phyloP scores from a whole-genome alignment of 2,329 filamentous ascomycete genomes.

The Sordariomycetes sp. region DNA sequence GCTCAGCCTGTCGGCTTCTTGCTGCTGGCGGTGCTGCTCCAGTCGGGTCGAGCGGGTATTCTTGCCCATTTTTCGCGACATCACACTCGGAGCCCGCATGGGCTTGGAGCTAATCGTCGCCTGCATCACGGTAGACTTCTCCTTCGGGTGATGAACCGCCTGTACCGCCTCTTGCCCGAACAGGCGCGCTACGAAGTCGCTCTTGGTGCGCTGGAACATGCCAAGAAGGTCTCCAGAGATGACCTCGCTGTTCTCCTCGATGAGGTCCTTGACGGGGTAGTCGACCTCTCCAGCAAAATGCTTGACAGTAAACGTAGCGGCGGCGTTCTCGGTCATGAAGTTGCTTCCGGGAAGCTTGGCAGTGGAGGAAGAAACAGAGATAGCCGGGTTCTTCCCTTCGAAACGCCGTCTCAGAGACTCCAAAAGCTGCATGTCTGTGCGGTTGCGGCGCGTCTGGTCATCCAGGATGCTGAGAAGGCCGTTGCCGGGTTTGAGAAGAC shows the following conservation, averaged over 20 bases:
- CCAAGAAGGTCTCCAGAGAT: conserved; percentile 95
- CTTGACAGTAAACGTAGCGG: conserved; percentile 78
- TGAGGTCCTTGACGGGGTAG: conserved; percentile 74
- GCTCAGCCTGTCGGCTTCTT: conserved; percentile 37
- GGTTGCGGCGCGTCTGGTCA: conserved; percentile 84
- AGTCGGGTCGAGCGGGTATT: conserved; percentile 20
- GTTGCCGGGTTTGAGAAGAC: conserved; percentile 83
- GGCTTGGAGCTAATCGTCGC: conserved; percentile 95
- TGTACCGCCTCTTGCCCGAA: conserved; percentile 95
- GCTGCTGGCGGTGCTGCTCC: conserved; percentile 26
- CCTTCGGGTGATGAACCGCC: conserved; percentile 85
- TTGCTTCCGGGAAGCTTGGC: conserved; percentile 78
- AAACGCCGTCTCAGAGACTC: conserved; percentile 90
- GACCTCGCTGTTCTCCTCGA: conserved; percentile 93
- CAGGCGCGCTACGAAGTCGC: conserved; percentile 76
- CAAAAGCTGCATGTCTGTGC: conserved; percentile 79
- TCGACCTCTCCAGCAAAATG: conserved; percentile 97
- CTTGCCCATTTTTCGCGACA: conserved; percentile 57
- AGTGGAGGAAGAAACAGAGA: conserved; percentile 65
- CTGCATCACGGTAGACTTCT: conserved; percentile 85
- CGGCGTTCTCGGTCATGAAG: conserved; percentile 72
- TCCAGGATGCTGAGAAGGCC: conserved; percentile 90
- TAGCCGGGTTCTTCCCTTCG: conserved; percentile 86
- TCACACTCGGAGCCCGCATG: conserved; percentile 83
- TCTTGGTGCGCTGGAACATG: conserved; percentile 79